A percentile compares a stretch with the other conserved stretches of the same genome.
These are phyloP conservation scores for Myotisia sp. DNA, from an alignment of 2,329 filamentous ascomycete genomes.

Conservation along the genomic window DNA sequence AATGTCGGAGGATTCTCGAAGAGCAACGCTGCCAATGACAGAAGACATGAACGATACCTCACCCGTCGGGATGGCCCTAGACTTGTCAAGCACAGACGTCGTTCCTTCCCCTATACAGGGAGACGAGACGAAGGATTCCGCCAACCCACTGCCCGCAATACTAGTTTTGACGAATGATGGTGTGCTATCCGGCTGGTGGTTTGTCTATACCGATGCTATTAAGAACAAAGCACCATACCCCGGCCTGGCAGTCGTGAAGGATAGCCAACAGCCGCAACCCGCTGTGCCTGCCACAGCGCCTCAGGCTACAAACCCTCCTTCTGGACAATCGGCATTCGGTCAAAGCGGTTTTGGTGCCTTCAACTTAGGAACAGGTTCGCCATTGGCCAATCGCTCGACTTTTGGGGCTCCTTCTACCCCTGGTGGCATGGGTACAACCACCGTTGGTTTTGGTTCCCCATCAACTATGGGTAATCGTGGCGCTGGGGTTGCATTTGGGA, in stretches of 20 bases:
- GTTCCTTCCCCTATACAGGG: constrained; percentile 63
- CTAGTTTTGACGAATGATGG: constrained; percentile 84
- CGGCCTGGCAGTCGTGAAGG: constrained; percentile 41
- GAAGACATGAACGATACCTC: constrained; percentile 54
- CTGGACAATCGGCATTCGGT: constrained; percentile 14
- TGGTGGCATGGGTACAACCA: no score
- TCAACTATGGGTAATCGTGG: constrained; percentile 12
- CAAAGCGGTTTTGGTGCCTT: constrained; percentile 16
- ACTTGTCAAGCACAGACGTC: constrained; percentile 69
- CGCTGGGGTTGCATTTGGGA: constrained; percentile 5
- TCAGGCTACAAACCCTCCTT: constrained; percentile 10
- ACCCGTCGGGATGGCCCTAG: constrained; percentile 64
- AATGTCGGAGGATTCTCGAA: constrained; percentile 56
- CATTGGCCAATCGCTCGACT: constrained; percentile 7
- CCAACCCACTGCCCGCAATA: constrained; percentile 66
- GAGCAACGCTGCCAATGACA: constrained; percentile 61
- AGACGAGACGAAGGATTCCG: constrained; percentile 65
- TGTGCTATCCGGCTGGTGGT: constrained; percentile 73
- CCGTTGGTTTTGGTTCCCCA: constrained; percentile 10
- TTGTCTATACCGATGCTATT: constrained; percentile 80
- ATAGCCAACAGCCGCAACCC: constrained; percentile 16
- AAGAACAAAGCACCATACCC: constrained; percentile 58
- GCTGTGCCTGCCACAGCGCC: constrained; percentile 13
- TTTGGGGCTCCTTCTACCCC: no score
- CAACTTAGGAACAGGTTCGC: constrained; percentile 12